Evolutionary conservation across 768 basidiomycete genomes (phyloP).

Genomic region (Zangia roseola): DNA sequence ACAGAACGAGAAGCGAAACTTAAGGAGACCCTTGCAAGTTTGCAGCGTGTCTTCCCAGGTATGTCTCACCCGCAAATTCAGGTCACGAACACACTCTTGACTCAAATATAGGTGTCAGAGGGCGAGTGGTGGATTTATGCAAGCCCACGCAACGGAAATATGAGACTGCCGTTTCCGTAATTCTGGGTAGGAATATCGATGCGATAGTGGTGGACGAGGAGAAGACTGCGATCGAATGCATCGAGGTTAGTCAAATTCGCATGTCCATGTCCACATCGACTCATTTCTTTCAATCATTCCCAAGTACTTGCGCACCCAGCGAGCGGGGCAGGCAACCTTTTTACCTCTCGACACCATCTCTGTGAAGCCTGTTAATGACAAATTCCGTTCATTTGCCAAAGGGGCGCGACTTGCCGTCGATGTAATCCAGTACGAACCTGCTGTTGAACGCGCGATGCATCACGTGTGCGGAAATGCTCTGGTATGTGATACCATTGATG

Average conservation of each 20-base stretch:
- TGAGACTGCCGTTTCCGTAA: conserved; percentile 85
- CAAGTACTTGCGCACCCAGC: conserved; percentile 94
- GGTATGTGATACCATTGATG: conserved; percentile 94
- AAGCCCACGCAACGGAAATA: conserved; percentile 93
- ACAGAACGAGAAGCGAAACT: conserved; percentile 79
- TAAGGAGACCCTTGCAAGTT: conserved; percentile 79
- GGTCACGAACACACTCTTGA: not conserved
- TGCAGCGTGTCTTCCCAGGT: conserved; percentile 93
- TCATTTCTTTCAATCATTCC: not conserved
- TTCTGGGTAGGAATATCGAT: conserved; percentile 93
- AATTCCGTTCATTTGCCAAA: conserved; percentile 88
- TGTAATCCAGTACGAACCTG: conserved; percentile 78
- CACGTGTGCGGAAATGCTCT: conserved; percentile 94
- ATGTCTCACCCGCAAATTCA: not conserved
- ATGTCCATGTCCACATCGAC: not conserved
- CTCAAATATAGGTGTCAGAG: conserved; percentile 69
- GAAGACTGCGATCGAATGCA: conserved; percentile 96
- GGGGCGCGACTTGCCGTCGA: conserved; percentile 85
- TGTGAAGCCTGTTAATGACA: conserved; percentile 91
- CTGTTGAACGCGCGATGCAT: conserved; percentile 91
- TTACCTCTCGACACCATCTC: conserved; percentile 98
- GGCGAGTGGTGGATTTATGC: conserved; percentile 90
- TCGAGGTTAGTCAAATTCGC: conserved; percentile 59
- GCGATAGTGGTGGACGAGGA: conserved; percentile 96
- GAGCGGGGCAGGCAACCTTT: conserved; percentile 95